Evolutionary conservation across 192 early-diverging fungal species (phyloP).

Genomic region (Podochytrium sp.): DNA sequence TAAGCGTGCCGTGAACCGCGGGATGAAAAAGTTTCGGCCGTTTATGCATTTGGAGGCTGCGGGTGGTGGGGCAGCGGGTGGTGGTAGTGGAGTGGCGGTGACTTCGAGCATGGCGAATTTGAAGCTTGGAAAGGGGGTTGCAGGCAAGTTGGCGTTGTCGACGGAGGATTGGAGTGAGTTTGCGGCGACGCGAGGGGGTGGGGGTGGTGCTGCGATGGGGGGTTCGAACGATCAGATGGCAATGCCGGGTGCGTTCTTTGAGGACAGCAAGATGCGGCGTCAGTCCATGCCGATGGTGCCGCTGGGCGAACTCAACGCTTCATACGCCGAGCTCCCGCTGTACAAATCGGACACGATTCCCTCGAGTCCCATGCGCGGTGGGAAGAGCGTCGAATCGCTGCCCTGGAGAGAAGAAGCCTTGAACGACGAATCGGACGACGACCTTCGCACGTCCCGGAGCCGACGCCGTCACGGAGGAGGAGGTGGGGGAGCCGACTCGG

Average conservation of each 20-base stretch:
- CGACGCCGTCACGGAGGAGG: conserved; percentile 2
- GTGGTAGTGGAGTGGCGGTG: not conserved
- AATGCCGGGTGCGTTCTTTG: conserved; percentile 30
- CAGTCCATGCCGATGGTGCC: conserved; percentile 2
- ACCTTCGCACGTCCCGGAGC: not conserved
- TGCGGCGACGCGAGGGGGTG: not conserved
- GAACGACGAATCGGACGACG: not conserved
- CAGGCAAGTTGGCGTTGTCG: conserved; percentile 5
- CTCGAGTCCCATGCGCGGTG: not conserved
- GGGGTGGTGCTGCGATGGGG: not conserved
- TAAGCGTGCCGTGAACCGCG: conserved; percentile 28
- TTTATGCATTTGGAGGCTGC: conserved; percentile 9
- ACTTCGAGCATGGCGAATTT: not conserved
- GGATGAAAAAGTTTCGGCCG: conserved; percentile 32
- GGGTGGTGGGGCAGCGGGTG: not conserved
- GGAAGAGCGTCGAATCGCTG: conserved; percentile 7
- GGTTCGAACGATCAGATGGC: not conserved
- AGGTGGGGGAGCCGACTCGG: no score
- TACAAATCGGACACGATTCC: not conserved
- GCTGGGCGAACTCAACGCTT: not conserved
- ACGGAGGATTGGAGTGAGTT: conserved; percentile 20
- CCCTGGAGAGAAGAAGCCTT: not conserved
- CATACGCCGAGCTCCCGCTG: conserved; percentile 19
- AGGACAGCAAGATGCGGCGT: not conserved
- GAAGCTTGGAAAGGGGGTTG: conserved; percentile 25